phyloP scores from a whole-genome alignment of 2,329 filamentous ascomycete species.

The Fusarium penzigii region DNA sequence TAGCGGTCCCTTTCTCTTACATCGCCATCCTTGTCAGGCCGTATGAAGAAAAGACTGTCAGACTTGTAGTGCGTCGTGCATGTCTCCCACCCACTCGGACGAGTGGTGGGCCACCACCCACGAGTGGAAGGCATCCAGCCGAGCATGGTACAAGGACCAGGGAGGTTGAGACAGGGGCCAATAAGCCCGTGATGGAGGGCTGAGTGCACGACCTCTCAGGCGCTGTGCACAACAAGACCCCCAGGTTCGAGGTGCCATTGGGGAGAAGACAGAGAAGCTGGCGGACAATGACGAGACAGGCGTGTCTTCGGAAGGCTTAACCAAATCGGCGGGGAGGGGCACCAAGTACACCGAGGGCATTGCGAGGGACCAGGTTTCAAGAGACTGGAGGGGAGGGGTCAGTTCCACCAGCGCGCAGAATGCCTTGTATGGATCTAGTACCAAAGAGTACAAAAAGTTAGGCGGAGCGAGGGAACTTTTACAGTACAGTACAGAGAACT shows the following conservation, averaged over 20 bases:
- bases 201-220: slow-evolving; percentile 18
- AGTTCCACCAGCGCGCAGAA: too few relatives aligned
- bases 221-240: slow-evolving; percentile 19
- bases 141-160: slow-evolving; percentile 24
- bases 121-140: slow-evolving; percentile 16
- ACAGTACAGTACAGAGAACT: too few relatives aligned
- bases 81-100: slow-evolving; percentile 27
- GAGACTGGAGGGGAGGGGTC: too few relatives aligned
- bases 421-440: too few relatives aligned
- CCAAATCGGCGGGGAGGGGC: slow-evolving; percentile 5
- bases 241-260: slow-evolving; percentile 25
- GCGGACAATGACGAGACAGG: slow-evolving; percentile 26
- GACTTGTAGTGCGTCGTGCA: slow-evolving; percentile 24
- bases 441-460: too few relatives aligned
- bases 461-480: too few relatives aligned
- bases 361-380: too few relatives aligned
- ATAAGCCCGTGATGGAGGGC: slow-evolving; percentile 20
- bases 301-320: slow-evolving; percentile 19
- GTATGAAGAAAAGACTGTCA: slow-evolving; percentile 11
- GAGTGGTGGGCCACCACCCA: slow-evolving; percentile 6
- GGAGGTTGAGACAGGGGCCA: slow-evolving; percentile 21
- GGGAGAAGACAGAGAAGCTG: slow-evolving; percentile 6
- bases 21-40: slow-evolving; percentile 20
- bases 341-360: too few relatives aligned
- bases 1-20: slow-evolving; percentile 11